Percentiles rank a stretch among this genome's conserved stretches.
Conservation (phyloP, 1,284 basidiomycete genomes). For the Neonothopanus nambi region DNA sequence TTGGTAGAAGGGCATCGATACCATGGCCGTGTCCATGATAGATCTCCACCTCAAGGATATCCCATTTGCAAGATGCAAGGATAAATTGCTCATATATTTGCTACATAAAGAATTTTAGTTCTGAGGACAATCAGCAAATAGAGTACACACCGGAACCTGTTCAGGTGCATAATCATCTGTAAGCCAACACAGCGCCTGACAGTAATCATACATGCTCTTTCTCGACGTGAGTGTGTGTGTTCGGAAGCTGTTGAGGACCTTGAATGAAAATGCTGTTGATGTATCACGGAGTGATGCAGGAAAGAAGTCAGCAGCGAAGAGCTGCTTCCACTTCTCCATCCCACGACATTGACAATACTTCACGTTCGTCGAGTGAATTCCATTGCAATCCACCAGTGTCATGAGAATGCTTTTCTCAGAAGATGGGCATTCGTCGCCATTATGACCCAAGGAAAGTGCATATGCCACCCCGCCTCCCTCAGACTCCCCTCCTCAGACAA, state of each 20-base stretch:
- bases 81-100: slow-evolving; percentile 25
- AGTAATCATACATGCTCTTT: slow-evolving; percentile 27
- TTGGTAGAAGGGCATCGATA: slow-evolving; percentile 22
- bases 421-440: slow-evolving; percentile 19
- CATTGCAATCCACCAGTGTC: slow-evolving; percentile 23
- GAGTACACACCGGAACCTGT: no score
- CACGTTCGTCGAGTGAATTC: slow-evolving; percentile 18
- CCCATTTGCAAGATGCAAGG: slow-evolving; percentile 24
- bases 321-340: slow-evolving; percentile 18
- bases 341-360: slow-evolving; percentile 20
- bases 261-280: no score
- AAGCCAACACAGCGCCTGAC: slow-evolving; percentile 22
- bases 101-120: slow-evolving; percentile 7
- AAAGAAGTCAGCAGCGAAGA: no score
- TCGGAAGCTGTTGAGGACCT: slow-evolving; percentile 29
- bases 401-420: slow-evolving; percentile 11
- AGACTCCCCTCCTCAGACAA: no score
- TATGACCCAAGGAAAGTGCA: slow-evolving; percentile 24
- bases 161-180: no score
- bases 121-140: no score
- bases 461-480: no score
- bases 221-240: slow-evolving; percentile 27
- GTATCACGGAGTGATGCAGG: no score
- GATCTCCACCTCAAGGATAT: slow-evolving; percentile 18
- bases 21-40: slow-evolving; percentile 26